phyloP scores from a whole-genome alignment of 805 yeast genomes.

The Metschnikowia similis region DNA sequence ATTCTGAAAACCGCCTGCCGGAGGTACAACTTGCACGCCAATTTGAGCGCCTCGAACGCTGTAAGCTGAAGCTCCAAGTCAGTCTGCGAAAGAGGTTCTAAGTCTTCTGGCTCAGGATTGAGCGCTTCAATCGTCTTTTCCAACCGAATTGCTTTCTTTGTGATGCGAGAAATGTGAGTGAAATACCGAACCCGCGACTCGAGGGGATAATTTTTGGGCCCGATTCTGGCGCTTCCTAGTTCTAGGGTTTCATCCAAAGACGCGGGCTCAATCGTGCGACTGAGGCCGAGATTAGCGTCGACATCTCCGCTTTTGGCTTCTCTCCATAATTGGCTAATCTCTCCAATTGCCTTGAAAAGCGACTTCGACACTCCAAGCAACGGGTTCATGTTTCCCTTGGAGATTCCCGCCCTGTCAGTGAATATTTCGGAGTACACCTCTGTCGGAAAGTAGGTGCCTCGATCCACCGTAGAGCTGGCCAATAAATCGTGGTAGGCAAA shows the following conservation, averaged over 20 bases:
- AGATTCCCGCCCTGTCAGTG: conserved; percentile 27
- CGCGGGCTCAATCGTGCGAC: not conserved
- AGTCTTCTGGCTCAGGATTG: conserved; percentile 49
- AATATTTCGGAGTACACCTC: conserved; percentile 56
- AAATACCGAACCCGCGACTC: not conserved
- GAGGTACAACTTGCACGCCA: conserved; percentile 63
- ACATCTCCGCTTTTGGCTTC: conserved; percentile 36
- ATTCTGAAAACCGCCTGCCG: conserved; percentile 59
- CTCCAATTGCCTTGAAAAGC: conserved; percentile 62
- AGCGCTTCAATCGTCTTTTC: conserved; percentile 48
- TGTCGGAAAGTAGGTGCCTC: conserved; percentile 63
- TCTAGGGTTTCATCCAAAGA: not conserved
- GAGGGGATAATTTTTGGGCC: not conserved
- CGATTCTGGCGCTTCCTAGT: not conserved
- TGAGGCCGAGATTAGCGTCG: not conserved
- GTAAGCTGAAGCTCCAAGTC: conserved; percentile 66
- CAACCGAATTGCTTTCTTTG: conserved; percentile 32
- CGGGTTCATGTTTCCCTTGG: conserved; percentile 54
- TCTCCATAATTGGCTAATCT: conserved; percentile 57
- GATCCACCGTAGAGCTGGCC: conserved; percentile 54
- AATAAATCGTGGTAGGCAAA: conserved; percentile 79
- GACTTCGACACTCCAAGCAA: conserved; percentile 70
- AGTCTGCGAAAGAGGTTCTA: conserved; percentile 34
- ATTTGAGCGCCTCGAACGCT: conserved; percentile 65
- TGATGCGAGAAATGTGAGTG: conserved; percentile 22